Evolutionary conservation across 2,329 filamentous ascomycete genomes (phyloP).

Genomic region (Epichloe gansuensis): DNA sequence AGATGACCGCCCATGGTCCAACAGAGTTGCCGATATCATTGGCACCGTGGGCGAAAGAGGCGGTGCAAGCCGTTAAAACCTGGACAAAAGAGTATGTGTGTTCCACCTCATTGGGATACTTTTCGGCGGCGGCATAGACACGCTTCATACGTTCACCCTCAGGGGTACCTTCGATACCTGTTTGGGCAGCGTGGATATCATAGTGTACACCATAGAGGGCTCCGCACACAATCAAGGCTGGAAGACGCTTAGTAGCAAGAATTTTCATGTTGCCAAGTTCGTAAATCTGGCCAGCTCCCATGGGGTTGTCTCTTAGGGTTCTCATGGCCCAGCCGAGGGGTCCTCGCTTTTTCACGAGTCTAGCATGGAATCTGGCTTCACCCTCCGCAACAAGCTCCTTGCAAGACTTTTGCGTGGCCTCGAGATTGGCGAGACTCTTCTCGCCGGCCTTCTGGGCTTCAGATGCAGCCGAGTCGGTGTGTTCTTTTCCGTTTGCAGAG

Average conservation of each 20-base stretch:
- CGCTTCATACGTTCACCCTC: constrained; percentile 23
- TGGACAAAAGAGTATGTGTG: constrained; percentile 57
- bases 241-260: constrained; percentile 50
- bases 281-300: constrained; percentile 61
- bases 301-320: constrained; percentile 57
- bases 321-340: constrained; percentile 76
- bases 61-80: constrained; percentile 55
- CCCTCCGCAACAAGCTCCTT: constrained; percentile 46
- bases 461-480: not conserved
- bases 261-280: constrained; percentile 58
- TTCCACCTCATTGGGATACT: constrained; percentile 59
- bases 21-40: constrained; percentile 66
- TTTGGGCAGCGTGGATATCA: constrained; percentile 50
- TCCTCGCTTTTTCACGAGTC: constrained; percentile 47
- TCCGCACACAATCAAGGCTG: constrained; percentile 50
- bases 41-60: constrained; percentile 63
- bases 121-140: constrained; percentile 50
- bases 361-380: constrained; percentile 47
- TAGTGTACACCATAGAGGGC: constrained; percentile 63
- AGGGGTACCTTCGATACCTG: constrained; percentile 11
- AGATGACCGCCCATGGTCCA: constrained; percentile 58
- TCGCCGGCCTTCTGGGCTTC: constrained; percentile 12
- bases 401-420: constrained; percentile 41
- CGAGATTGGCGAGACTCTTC: constrained; percentile 27
- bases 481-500: constrained; percentile 8